Evolutionary conservation across 768 basidiomycete genomes (phyloP).

Genomic region (Macrolepiota fuliginosa): DNA sequence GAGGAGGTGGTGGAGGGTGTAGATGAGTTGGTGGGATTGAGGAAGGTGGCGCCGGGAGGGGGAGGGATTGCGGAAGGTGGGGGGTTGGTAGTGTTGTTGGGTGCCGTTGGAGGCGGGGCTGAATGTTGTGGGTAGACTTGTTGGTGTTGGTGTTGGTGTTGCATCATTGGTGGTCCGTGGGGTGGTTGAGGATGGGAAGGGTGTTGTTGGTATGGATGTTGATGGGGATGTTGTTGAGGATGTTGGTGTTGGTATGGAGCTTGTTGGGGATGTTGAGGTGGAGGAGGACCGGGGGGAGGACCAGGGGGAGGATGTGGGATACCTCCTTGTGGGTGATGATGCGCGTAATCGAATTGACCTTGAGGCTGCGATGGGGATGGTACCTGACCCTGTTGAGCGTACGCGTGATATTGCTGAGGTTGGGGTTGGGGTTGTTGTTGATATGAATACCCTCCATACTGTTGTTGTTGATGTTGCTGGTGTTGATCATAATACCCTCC

Average conservation of each 20-base stretch:
- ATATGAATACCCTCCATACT: conserved; percentile 18
- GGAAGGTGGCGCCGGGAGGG: conserved; percentile 14
- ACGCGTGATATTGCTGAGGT: conserved; percentile 12
- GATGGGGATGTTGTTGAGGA: conserved; percentile 11
- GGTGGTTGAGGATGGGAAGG: conserved; percentile 20
- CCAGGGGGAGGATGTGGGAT: conserved; percentile 18
- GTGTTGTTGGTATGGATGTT: conserved; percentile 15
- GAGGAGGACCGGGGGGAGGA: conserved; percentile 18
- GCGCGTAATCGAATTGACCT: conserved; percentile 25
- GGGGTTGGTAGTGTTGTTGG: conserved; percentile 11
- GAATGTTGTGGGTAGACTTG: conserved; percentile 14
- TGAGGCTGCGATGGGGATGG: conserved; percentile 14
- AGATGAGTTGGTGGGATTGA: neutral
- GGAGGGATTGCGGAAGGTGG: conserved; percentile 19
- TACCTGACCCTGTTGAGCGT: conserved; percentile 7
- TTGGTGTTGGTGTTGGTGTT: conserved; percentile 16
- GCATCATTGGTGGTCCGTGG: conserved; percentile 10
- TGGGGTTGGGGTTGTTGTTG: conserved; percentile 15
- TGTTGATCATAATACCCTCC: conserved; percentile 30
- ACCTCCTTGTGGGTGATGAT: conserved; percentile 2
- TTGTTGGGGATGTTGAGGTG: conserved; percentile 22
- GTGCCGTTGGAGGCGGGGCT: conserved; percentile 10
- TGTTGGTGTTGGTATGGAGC: conserved; percentile 14
- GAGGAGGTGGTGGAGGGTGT: neutral
- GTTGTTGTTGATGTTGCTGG: conserved; percentile 19